Percentiles rank a stretch among this genome's conserved stretches.
phyloP scores from a whole-genome alignment of 371 early-diverging fungal genomes.

The Capillidium heterosporum region DNA sequence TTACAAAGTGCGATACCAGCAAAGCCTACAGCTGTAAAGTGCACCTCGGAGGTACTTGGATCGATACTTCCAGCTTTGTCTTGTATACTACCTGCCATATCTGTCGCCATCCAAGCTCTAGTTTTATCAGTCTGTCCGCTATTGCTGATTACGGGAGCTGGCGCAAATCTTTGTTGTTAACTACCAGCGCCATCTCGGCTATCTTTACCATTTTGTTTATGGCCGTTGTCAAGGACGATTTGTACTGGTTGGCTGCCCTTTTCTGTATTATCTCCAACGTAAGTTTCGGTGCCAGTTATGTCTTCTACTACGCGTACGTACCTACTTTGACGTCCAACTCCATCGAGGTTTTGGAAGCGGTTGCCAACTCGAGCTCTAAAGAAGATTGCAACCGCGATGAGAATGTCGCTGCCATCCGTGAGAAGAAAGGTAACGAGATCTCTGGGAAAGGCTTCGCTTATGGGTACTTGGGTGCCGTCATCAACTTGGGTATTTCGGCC shows the following conservation, averaged over 20 bases:
- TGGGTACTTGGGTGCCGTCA: conserved; percentile 22
- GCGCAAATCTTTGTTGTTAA: conserved; percentile 27
- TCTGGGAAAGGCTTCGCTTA: conserved; percentile 23
- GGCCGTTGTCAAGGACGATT: conserved; percentile 9
- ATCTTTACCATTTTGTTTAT: conserved; percentile 17
- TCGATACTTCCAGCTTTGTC: conserved; percentile 26
- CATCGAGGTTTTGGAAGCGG: conserved; percentile 15
- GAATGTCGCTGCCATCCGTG: conserved; percentile 10
- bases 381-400: background rate
- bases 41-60: conserved; percentile 10
- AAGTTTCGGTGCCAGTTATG: conserved; percentile 26
- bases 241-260: conserved; percentile 23
- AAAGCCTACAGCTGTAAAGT: conserved; percentile 15
- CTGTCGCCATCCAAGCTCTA: conserved; percentile 33
- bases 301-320: conserved; percentile 36
- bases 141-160: conserved; percentile 32
- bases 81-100: conserved; percentile 31
- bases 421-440: conserved; percentile 21
- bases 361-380: background rate
- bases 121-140: conserved; percentile 30
- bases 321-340: conserved; percentile 27
- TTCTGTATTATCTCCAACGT: conserved; percentile 21
- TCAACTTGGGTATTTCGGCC: conserved; percentile 21
- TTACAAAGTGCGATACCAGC: background rate
- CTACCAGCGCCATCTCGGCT: conserved; percentile 19